Evolutionary conservation across 2,329 filamentous ascomycete species (phyloP).

Genomic region (Monosporascus sp.): DNA sequence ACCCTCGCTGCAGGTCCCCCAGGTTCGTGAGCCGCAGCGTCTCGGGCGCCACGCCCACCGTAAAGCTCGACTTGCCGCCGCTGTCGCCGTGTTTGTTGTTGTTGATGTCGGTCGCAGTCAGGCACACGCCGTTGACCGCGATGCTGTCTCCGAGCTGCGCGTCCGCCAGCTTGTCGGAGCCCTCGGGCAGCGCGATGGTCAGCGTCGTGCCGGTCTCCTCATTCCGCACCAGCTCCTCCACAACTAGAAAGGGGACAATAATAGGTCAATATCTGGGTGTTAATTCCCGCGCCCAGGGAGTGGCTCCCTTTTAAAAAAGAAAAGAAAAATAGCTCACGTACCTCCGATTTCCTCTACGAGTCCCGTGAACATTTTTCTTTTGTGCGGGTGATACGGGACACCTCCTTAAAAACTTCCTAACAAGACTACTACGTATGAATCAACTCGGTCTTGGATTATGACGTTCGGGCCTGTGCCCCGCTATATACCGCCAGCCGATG

Average conservation of each 20-base stretch:
- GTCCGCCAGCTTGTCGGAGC: conserved; percentile 72
- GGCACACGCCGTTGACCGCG: conserved; percentile 88
- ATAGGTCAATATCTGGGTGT: conserved; percentile 1
- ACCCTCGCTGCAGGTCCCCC: conserved; percentile 61
- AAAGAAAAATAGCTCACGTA: conserved; percentile 40
- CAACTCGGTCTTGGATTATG: too few species aligned
- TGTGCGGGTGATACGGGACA: too few species aligned
- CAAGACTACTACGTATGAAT: too few species aligned
- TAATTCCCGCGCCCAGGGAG: background rate
- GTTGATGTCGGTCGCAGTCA: conserved; percentile 77
- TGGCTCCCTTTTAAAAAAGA: background rate
- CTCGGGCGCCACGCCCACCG: conserved; percentile 90
- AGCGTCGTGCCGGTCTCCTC: conserved; percentile 85
- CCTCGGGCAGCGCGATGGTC: conserved; percentile 67
- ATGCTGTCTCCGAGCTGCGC: conserved; percentile 89
- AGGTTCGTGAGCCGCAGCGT: conserved; percentile 94
- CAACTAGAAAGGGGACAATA: conserved; percentile 49
- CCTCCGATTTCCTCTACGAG: conserved; percentile 90
- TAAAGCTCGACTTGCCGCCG: conserved; percentile 54
- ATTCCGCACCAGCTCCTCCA: conserved; percentile 73
- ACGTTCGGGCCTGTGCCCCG: too few species aligned
- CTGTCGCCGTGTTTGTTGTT: conserved; percentile 15
- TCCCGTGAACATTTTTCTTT: conserved; percentile 78
- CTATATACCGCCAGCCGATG: too few species aligned
- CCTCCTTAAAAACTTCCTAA: too few species aligned